These are phyloP conservation scores for Tardiomyces depauwii DNA, from an alignment of 1,139 yeast genomes.

Conservation along the genomic window DNA sequence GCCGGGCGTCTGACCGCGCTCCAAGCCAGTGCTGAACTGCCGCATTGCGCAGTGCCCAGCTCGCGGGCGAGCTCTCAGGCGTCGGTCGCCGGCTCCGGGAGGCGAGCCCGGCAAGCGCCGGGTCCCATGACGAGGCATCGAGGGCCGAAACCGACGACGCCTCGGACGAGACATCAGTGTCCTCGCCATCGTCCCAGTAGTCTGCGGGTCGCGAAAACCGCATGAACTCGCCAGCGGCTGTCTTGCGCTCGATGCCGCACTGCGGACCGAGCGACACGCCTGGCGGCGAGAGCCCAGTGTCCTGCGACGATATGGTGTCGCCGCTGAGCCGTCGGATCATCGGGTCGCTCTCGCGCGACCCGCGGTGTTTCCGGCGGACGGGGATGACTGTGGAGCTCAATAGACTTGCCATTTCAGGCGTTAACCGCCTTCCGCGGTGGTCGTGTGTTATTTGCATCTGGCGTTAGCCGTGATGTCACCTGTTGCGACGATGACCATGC, in stretches of 20 bases:
- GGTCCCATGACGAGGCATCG: background rate
- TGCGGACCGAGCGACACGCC: no score
- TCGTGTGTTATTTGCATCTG: background rate
- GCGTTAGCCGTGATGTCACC: background rate
- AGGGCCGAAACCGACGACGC: background rate
- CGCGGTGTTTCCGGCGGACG: background rate
- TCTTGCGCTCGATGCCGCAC: background rate
- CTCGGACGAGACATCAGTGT: background rate
- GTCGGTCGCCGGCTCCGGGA: no score
- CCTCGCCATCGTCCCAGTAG: background rate
- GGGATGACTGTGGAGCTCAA: background rate
- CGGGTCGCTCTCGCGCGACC: background rate
- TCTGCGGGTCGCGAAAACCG: background rate
- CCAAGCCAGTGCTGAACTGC: no score
- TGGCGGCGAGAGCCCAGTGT: background rate
- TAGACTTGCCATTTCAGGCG: background rate
- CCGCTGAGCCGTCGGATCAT: background rate
- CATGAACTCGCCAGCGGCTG: background rate
- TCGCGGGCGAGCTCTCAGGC: no score
- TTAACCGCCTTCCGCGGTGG: background rate
- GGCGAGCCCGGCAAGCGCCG: no score
- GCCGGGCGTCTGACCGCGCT: no score
- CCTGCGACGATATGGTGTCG: background rate
- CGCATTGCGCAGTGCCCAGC: no score
- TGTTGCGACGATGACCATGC: no score